phyloP scores from a whole-genome alignment of 257 asterid genomes.

The Lavandula angustifolia region DNA sequence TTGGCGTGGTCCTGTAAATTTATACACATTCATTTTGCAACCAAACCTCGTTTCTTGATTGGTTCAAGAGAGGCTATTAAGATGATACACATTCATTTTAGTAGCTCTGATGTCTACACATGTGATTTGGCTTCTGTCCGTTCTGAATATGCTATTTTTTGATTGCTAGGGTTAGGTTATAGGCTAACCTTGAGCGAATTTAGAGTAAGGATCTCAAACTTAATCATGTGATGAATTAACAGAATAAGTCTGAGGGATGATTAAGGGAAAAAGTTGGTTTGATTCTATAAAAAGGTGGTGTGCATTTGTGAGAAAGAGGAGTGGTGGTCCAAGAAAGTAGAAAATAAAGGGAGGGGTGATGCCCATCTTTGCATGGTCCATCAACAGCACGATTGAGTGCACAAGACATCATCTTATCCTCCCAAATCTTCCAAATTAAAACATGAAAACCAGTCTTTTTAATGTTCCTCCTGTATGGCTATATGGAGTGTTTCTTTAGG shows the following conservation, averaged over 20 bases:
- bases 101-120: background rate
- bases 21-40: constrained; percentile 27
- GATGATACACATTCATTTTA: constrained; percentile 1
- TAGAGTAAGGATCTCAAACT: background rate
- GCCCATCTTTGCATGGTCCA: constrained; percentile 10
- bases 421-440: constrained; percentile 1
- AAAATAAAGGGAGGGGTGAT: constrained; percentile 4
- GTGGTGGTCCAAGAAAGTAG: constrained; percentile 6
- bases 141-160: background rate
- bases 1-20: constrained; percentile 31
- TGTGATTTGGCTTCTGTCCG: background rate
- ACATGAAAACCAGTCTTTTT: background rate
- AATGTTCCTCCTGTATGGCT: too few species aligned
- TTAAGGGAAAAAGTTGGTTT: background rate
- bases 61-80: constrained; percentile 9
- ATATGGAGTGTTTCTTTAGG: background rate
- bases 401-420: constrained; percentile 11
- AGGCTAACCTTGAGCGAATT: background rate
- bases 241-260: background rate
- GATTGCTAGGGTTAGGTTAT: constrained; percentile 12
- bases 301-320: background rate
- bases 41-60: background rate
- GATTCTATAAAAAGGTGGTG: background rate
- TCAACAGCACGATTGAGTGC: background rate
- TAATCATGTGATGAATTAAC: background rate